A percentile compares a stretch with the other conserved stretches of the same genome.
Conservation (phyloP, 179 eudicot species). For the Beta corolliflora region DNA sequence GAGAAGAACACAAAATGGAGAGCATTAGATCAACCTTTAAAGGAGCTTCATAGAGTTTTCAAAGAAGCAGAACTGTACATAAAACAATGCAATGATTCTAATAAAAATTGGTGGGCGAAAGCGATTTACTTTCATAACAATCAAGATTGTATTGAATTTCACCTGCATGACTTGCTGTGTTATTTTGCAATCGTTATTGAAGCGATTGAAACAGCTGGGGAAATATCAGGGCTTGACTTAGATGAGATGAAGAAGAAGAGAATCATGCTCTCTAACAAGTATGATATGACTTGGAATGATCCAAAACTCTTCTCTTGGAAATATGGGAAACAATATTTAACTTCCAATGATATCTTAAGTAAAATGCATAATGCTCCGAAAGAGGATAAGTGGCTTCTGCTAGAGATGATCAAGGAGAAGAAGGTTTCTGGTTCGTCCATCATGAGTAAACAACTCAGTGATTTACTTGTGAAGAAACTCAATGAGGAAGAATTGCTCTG, state of each 20-base stretch:
- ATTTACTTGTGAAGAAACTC: conserved; percentile 52
- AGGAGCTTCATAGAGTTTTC: conserved; percentile 67
- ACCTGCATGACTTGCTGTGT: conserved; percentile 64
- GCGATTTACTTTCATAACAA: conserved; percentile 58
- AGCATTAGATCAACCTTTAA: conserved; percentile 68
- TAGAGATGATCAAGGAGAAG: conserved; percentile 55
- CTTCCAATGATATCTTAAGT: conserved; percentile 51
- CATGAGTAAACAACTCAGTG: conserved; percentile 46
- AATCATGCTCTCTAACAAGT: conserved; percentile 52
- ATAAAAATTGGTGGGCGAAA: conserved; percentile 68
- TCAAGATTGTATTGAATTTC: conserved; percentile 62
- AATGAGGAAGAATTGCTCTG: conserved; percentile 39
- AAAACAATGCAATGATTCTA: conserved; percentile 52
- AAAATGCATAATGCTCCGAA: conserved; percentile 43
- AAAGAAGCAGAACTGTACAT: conserved; percentile 76
- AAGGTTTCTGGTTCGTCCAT: conserved; percentile 19
- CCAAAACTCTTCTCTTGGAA: conserved; percentile 68
- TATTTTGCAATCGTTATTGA: conserved; percentile 63
- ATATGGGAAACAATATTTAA: conserved; percentile 64
- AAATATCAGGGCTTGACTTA: conserved; percentile 66
- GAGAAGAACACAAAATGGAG: conserved; percentile 81
- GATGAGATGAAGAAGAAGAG: conserved; percentile 73
- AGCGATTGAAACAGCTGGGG: conserved; percentile 73
- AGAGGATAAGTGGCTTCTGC: conserved; percentile 73
- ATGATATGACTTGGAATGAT: conserved; percentile 63